Base-by-base conservation (phyloP, 306 rosid species). In the Pyrus betulifolia region DNA sequence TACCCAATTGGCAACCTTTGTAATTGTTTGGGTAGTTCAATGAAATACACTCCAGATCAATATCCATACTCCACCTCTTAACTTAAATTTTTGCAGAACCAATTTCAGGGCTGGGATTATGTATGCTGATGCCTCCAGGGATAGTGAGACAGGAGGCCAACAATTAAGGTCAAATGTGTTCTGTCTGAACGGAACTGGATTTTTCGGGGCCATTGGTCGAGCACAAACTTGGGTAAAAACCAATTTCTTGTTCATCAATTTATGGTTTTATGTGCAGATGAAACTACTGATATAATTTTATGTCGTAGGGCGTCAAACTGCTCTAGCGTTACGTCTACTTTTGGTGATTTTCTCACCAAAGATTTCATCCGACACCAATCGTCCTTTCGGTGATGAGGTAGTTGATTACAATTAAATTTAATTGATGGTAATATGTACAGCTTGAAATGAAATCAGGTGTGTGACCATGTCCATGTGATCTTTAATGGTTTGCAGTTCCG, bases 61-160 rank as follows among this genome's bases (percentile, higher is more conserved):
- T 25, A 3, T 30, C 31, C 54, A 49, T 49, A 15, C 54, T 49
- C 54, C 54, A 46, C 7, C 74, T 86, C 85, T 84, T 83, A 90
- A 81, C 83, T 79, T 77, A 82, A 82, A 79, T 81, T 87, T 82
- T 74, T 82, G 86, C 93, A 94, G 97, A 82, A 81, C 84, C 70
- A 65, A 84, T 88, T 92, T 88, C 96, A 92, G 97, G 90, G 97
- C 97, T 80, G 98, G 97, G 85, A 92, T 90, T 76, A 92, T 95
- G 98, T 89, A 90, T 76, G 84, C 84, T 45, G 19, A 63, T 30
- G 66, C 18, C 66, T 76, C 86, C 64, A 84, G 78, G 14, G 70
- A 88, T 70, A 87, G 73, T 31, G 89, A 88, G 85, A 69, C 54
- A 49, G 21, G 70, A 69, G 89, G 81, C 70, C 85, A 89, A 74